Evolutionary conservation across 441 rosid species (phyloP), one percentile per base, ranked within the genome.

Genomic region (Bruguiera hainesii): DNA sequence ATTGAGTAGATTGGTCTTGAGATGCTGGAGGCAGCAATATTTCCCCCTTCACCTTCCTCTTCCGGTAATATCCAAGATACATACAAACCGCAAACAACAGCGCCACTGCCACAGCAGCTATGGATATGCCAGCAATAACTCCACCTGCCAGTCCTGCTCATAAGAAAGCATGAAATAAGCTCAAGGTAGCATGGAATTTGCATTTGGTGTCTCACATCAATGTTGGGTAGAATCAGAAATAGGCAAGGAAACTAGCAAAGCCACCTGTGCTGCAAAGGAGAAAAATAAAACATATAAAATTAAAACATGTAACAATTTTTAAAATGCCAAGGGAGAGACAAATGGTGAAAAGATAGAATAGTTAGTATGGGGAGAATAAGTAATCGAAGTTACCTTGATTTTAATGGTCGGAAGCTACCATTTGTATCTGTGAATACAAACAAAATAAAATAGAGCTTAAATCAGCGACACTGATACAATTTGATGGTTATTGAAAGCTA

Each of bases 251-350:
- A 78, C 48, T 11, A 42, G 68, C 63, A 83, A 83, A 73, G 77
- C 83, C 86, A 82, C 89, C 82, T 76, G 80, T 58, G 90, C 98
- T 93, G 90, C 87, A 87, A 82, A 80, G 75, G 72, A 68, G 64
- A 71, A 79, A 66, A 73, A 3, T 30, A 63, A 62, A 70, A 57
- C n/a, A 23, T 30, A 66, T 35, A 78, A 56, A n/a, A 30, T 8
- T 53, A 21, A 67, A 49, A 29, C 20, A 68, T 59, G 55, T 60
- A 33, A 70, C 7, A 60, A 69, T 72, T 60, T 65, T 71, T 53
- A 48, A 19, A 51, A 53, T 8, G 55, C 10, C 15, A 15, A 15
- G 16, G 55, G 13, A 56, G 35, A 23, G 11, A 69, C 42, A 37
- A 28, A 67, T 30, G 60, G 35, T 18, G 7, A 78, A 39, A 29